Conservation (phyloP, 495 filamentous ascomycete species). For the Amniculicola lignicola region DNA sequence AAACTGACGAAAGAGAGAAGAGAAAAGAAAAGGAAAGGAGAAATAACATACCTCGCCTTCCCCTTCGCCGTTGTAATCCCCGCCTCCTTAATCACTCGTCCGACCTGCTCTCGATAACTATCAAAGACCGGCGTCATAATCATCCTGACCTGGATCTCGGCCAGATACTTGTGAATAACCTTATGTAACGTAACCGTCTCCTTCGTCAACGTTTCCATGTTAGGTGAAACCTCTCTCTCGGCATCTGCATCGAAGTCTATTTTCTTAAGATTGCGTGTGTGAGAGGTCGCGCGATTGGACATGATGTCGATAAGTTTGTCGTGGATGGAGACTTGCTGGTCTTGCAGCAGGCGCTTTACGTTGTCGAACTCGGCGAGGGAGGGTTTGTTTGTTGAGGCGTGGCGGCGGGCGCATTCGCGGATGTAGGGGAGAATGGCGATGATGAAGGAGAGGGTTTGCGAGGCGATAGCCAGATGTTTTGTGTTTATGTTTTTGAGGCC, state of each 20-base stretch:
- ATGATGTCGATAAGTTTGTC: conserved; percentile 97
- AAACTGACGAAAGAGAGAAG: too few species aligned
- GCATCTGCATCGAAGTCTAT: conserved; percentile 65
- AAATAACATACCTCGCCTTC: conserved; percentile 70
- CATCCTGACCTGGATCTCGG: conserved; percentile 69
- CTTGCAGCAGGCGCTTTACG: conserved; percentile 80
- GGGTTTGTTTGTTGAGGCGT: conserved; percentile 56
- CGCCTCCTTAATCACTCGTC: conserved; percentile 67
- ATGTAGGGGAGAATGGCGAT: conserved; percentile 84
- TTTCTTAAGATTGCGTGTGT: conserved; percentile 71
- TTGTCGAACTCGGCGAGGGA: conserved; percentile 88
- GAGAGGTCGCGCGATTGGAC: conserved; percentile 68
- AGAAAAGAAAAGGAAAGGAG: too few species aligned
- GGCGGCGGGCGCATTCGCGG: conserved; percentile 82
- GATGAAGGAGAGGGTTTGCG: conserved; percentile 85
- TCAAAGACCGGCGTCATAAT: conserved; percentile 91
- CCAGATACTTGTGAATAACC: conserved; percentile 80
- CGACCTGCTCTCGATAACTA: conserved; percentile 81
- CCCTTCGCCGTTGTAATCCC: conserved; percentile 63
- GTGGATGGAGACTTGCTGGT: conserved; percentile 90
- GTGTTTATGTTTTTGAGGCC: conserved; percentile 96
- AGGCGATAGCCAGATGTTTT: conserved; percentile 88
- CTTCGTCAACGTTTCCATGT: conserved; percentile 88
- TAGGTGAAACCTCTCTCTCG: conserved; percentile 55
- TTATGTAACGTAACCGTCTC: conserved; percentile 86